Conservation (phyloP, 73 alveolate genomes). For the Tetrahymena thermophila region DNA sequence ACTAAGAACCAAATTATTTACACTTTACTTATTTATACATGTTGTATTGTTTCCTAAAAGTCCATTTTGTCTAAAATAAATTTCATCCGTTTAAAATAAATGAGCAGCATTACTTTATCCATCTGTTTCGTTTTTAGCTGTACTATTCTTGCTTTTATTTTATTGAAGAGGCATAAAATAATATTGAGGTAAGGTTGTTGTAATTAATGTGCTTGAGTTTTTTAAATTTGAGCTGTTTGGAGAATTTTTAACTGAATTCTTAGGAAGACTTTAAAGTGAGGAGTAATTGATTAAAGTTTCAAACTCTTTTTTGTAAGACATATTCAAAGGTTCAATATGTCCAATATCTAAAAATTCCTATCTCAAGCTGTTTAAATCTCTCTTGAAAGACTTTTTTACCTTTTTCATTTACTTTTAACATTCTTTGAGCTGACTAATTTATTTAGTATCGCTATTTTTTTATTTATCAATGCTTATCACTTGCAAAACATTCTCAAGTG, state of each 20-base stretch:
- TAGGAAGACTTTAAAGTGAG: not conserved
- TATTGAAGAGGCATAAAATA: not conserved
- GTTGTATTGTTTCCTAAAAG: not conserved
- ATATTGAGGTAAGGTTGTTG: not conserved
- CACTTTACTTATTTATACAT: not conserved
- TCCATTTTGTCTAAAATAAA: not conserved
- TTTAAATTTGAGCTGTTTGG: not conserved
- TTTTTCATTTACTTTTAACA: not conserved
- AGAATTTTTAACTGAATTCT: not conserved
- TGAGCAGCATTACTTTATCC: not conserved
- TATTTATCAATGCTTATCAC: not conserved
- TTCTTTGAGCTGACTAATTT: not conserved
- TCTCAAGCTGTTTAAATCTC: not conserved
- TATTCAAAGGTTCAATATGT: not conserved
- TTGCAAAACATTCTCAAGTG: not conserved
- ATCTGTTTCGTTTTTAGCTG: not conserved
- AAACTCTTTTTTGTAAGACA: not conserved
- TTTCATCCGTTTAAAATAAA: not conserved
- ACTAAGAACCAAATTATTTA: not conserved
- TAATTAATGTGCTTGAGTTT: not conserved
- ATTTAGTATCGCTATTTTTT: not conserved
- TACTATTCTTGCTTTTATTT: not conserved
- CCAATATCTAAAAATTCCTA: not conserved
- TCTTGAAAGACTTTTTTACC: not conserved
- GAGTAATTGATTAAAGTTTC: not conserved